Base-by-base conservation (phyloP, 2,329 filamentous ascomycete species). In the Myriosclerotinia scirpicola region DNA sequence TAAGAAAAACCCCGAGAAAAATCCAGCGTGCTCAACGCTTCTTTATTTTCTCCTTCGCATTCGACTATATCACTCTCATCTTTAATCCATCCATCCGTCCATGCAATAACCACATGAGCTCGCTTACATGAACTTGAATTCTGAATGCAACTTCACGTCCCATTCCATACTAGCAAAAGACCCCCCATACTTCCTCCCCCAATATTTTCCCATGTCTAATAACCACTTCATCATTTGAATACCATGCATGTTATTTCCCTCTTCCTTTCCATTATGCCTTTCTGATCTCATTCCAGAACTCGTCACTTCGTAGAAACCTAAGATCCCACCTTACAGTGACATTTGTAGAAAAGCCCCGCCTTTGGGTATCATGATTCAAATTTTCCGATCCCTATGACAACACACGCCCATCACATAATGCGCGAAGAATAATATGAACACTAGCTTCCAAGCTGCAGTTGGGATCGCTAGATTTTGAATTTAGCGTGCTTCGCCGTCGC, bases 281-380 rank as follows among this genome's bases (percentile, higher is more conserved):
- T 40, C 60, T 42, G 36, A 40, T 54, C 60, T 52, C 44, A 9
- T 61, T 61, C 44, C 34, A 54, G 60, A 63, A 63, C 60, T 54
- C 48, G 7, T 54, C 46, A 30, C 60, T 63, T n/a, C 36, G 48
- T 63, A 42, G 48, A 42, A 61, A 42, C 48, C 48, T 42, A 54
- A 54, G 50, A 22, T 20, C 48, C 22, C 36, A 7, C 22, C 36
- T 38, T 42, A 30, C 20, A 65, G 46, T 61, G 44, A 30, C 52
- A 52, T 53, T 30, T 48, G 48, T 40, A 63, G 60, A 54, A 65
- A 65, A 54, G 64, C 48, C 46, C 64, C 22, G 54, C 54, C 42
- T 46, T 59, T 65, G 64, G 54, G 64, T 65, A 65, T 65, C 64
- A 65, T 65, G 64, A 65, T 53, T 65, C 42, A 50, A 59, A 59